Evolutionary conservation across 352 stramenopile genomes (phyloP).

Genomic region (Thraustochytrium sp.): DNA sequence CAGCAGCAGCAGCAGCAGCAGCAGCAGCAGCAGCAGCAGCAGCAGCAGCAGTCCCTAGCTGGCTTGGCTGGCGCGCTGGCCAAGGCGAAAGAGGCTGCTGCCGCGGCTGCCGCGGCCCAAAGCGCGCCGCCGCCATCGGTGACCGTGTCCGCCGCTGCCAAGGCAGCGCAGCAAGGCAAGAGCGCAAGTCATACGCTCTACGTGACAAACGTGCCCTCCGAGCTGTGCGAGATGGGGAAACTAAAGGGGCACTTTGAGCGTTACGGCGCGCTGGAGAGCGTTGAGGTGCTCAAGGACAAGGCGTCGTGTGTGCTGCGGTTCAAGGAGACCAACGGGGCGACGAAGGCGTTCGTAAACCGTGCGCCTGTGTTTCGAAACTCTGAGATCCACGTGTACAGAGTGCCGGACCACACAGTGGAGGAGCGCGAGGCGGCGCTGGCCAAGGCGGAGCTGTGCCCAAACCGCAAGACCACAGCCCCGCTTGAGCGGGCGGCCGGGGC

Average conservation of each 20-base stretch:
- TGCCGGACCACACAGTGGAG: not conserved
- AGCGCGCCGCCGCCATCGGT: not conserved
- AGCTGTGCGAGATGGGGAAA: not conserved
- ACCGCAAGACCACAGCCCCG: not conserved
- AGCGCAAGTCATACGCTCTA: not conserved
- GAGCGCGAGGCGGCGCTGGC: not conserved
- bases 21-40: not conserved
- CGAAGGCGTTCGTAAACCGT: slow-evolving; percentile 15
- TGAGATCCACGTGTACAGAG: not conserved
- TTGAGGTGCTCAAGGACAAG: not conserved
- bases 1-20: not conserved
- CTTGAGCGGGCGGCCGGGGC: not conserved
- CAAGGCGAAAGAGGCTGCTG: not conserved
- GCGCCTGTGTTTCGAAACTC: not conserved
- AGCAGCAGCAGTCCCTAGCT: not conserved
- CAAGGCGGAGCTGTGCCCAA: not conserved
- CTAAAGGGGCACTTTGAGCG: not conserved
- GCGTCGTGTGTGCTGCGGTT: not conserved
- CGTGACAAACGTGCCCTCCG: not conserved
- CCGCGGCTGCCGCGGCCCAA: not conserved
- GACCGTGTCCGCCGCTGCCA: not conserved
- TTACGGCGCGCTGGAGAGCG: not conserved
- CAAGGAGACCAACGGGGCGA: not conserved
- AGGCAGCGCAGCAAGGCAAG: not conserved
- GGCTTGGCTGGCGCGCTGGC: not conserved